These are phyloP conservation scores for Cucumis cinereus DNA, from an alignment of 306 rosid genomes.

Conservation along the genomic window DNA sequence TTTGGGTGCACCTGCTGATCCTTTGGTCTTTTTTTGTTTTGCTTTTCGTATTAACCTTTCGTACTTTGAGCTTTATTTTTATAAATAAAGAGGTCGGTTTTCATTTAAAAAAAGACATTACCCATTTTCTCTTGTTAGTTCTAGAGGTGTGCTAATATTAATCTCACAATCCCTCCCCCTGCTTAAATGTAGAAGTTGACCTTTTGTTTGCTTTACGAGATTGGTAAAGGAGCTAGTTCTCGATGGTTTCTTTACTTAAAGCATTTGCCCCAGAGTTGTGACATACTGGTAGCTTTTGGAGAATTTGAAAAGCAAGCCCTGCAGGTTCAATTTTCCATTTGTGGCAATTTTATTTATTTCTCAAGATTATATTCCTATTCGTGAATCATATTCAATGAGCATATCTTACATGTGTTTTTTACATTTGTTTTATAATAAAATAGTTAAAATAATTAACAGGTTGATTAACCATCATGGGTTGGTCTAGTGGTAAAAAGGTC, in stretches of 20 bases:
- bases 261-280: conserved; percentile 46
- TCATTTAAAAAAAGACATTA: neutral
- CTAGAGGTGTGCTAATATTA: neutral
- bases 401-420: neutral
- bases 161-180: neutral
- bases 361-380: conserved; percentile 18
- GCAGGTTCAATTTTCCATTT: conserved; percentile 54
- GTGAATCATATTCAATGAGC: neutral
- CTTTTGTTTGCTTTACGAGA: conserved; percentile 57
- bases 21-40: too few species aligned
- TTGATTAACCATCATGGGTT: too few species aligned
- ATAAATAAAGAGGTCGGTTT: too few species aligned
- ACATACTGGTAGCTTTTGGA: conserved; percentile 57
- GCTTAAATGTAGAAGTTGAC: conserved; percentile 41
- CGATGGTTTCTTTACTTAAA: conserved; percentile 68
- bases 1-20: too few species aligned
- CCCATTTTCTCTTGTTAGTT: neutral
- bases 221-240: conserved; percentile 55
- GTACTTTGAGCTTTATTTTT: too few species aligned
- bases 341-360: conserved; percentile 15
- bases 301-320: conserved; percentile 79
- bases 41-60: too few species aligned
- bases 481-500: too few species aligned
- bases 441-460: conserved; percentile 25
- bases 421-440: neutral